Conservation (phyloP, 2,329 filamentous ascomycete genomes). For the Epichloe amarillans region DNA sequence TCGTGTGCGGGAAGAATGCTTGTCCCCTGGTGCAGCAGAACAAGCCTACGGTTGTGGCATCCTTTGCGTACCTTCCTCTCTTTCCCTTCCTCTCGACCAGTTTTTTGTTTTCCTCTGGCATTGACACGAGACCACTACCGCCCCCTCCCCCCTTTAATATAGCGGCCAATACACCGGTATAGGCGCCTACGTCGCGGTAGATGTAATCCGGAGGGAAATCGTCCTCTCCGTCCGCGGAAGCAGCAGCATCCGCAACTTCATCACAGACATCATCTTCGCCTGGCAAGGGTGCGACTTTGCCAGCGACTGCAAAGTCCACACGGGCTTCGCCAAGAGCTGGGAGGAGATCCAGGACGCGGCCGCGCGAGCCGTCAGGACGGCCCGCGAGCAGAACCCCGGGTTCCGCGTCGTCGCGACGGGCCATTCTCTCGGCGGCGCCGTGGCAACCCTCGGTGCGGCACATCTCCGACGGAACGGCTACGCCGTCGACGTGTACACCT, state of each 20-base stretch:
- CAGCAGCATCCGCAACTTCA: conserved; percentile 45
- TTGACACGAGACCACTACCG: conserved; percentile 3
- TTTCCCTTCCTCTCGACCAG: background rate
- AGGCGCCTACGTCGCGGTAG: conserved; percentile 37
- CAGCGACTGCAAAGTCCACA: conserved; percentile 36
- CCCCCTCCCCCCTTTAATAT: background rate
- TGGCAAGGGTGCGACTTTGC: conserved; percentile 17
- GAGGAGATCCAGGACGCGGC: conserved; percentile 33
- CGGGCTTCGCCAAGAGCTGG: conserved; percentile 49
- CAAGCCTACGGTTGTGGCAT: conserved; percentile 29
- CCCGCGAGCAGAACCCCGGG: conserved; percentile 31
- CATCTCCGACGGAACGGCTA: conserved; percentile 37
- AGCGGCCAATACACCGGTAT: conserved; percentile 31
- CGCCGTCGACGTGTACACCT: conserved; percentile 46
- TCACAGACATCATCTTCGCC: conserved; percentile 35
- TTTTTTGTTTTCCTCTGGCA: background rate
- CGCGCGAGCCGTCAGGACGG: conserved; percentile 28
- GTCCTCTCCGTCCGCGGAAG: conserved; percentile 49
- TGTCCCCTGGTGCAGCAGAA: conserved; percentile 32
- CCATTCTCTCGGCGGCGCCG: conserved; percentile 55
- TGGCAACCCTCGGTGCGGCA: conserved; percentile 46
- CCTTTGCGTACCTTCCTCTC: conserved; percentile 22
- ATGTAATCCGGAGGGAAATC: conserved; percentile 37
- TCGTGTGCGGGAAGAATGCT: conserved; percentile 29
- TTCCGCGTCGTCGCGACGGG: conserved; percentile 48